These are phyloP conservation scores for Albugo laibachii DNA, from an alignment of 352 stramenopile genomes.

Conservation along the genomic window DNA sequence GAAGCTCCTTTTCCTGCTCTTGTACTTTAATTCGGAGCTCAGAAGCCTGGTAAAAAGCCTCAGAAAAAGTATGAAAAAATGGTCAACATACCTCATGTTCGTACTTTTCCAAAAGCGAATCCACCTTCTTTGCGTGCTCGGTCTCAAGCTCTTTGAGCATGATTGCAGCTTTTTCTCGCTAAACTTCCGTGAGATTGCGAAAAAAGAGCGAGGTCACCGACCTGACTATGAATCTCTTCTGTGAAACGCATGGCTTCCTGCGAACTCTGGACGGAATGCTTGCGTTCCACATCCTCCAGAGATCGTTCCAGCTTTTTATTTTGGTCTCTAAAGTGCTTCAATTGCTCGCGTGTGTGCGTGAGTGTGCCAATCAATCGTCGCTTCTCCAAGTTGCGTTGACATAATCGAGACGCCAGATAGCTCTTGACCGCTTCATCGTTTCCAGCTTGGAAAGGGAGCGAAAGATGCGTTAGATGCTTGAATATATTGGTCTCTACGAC, in stretches of 20 bases:
- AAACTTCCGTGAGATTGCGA: neutral
- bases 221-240: slow-evolving; percentile 35
- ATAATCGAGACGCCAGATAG: slow-evolving; percentile 77
- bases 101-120: slow-evolving; percentile 25
- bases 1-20: slow-evolving; percentile 23
- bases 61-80: no score
- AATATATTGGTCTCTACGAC: slow-evolving; percentile 90
- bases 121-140: slow-evolving; percentile 45
- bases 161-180: slow-evolving; percentile 23
- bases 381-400: slow-evolving; percentile 51
- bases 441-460: slow-evolving; percentile 64
- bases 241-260: slow-evolving; percentile 46
- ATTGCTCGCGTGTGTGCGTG: slow-evolving; percentile 20
- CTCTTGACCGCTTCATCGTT: slow-evolving; percentile 80
- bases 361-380: slow-evolving; percentile 17
- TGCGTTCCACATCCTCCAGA: slow-evolving; percentile 24
- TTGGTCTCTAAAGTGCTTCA: slow-evolving; percentile 19
- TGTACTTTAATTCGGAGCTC: slow-evolving; percentile 20
- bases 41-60: no score
- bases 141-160: slow-evolving; percentile 36
- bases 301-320: slow-evolving; percentile 25
- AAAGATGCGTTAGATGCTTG: slow-evolving; percentile 89
- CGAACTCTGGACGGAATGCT: slow-evolving; percentile 34
- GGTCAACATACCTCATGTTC: slow-evolving; percentile 35
- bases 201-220: neutral